Percentiles rank a stretch among this genome's conserved stretches.
Evolutionary conservation across 2,329 filamentous ascomycete species (phyloP).

Genomic region (Aspergillus vadensis): DNA sequence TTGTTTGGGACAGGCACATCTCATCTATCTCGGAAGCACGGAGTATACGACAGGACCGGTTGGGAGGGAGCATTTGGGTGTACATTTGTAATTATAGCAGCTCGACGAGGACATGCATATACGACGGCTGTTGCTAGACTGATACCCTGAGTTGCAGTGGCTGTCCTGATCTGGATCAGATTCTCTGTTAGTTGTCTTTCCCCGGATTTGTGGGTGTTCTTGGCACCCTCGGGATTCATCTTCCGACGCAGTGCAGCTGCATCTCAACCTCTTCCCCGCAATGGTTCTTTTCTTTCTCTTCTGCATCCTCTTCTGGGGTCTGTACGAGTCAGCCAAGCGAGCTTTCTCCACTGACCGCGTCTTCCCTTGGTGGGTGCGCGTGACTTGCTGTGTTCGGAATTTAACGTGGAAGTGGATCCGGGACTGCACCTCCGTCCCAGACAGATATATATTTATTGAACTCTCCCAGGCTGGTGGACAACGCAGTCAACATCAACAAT

Average conservation of each 20-base stretch:
- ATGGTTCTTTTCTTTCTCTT: too few species aligned
- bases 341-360: neutral
- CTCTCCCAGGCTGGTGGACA: neutral
- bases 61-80: neutral
- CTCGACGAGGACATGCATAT: conserved; percentile 1
- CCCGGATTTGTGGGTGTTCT: too few species aligned
- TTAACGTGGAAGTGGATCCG: neutral
- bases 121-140: neutral
- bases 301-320: too few species aligned
- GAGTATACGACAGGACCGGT: neutral
- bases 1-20: neutral
- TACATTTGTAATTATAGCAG: conserved; percentile 12
- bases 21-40: neutral
- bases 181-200: neutral
- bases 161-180: neutral
- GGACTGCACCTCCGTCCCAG: neutral
- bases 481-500: neutral
- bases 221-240: too few species aligned
- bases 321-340: neutral
- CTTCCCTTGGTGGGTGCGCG: too few species aligned
- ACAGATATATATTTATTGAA: neutral
- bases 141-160: neutral
- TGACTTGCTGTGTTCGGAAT: neutral
- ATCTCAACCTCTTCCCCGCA: too few species aligned
- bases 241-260: too few species aligned